Conservation (phyloP, 2,329 filamentous ascomycete species). For the Pseudocercospora fijiensis region DNA sequence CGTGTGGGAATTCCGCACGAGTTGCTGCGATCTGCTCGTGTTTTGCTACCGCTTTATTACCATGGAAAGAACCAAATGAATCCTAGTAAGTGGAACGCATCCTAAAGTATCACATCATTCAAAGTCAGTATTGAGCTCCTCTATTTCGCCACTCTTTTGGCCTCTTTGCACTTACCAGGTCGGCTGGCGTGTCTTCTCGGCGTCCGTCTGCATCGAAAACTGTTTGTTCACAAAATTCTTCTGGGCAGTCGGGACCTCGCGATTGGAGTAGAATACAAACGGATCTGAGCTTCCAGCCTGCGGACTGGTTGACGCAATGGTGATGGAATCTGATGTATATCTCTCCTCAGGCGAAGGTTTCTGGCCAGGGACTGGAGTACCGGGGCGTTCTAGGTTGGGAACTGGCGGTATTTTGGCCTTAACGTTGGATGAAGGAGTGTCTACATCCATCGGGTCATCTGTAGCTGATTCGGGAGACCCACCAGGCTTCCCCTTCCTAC, state of each 20-base stretch:
- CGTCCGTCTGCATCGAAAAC: neutral
- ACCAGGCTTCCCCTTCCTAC: neutral
- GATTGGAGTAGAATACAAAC: neutral
- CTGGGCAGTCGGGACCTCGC: neutral
- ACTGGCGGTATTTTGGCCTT: neutral
- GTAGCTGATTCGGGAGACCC: neutral
- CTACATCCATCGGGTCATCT: neutral
- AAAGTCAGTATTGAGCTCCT: neutral
- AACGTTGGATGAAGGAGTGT: neutral
- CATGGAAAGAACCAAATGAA: neutral
- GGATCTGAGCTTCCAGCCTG: neutral
- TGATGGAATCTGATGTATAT: neutral
- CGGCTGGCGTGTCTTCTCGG: neutral
- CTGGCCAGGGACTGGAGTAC: neutral
- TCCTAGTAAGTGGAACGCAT: conserved; percentile 9
- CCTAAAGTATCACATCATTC: neutral
- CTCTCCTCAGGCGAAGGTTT: neutral
- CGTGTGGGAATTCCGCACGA: neutral
- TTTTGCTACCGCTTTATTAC: neutral
- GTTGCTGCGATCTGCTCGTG: neutral
- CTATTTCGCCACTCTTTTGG: neutral
- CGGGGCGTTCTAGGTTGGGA: neutral
- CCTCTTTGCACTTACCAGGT: neutral
- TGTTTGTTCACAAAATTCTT: neutral
- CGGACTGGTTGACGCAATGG: neutral